Base-by-base conservation (phyloP, 805 yeast genomes). In the Tetrapisispora iriomotensis region DNA sequence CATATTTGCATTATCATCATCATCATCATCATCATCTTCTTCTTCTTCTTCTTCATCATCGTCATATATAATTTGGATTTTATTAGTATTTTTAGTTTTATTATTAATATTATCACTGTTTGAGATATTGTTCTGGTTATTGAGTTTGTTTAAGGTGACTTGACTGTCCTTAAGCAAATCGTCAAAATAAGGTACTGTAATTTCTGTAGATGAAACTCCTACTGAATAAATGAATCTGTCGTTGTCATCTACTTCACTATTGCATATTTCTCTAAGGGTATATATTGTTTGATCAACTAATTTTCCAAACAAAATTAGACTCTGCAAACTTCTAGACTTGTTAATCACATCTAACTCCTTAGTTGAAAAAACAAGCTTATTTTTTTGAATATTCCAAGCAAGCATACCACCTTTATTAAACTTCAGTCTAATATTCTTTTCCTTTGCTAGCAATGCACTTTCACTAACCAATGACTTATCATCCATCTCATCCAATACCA, bases 211-310 rank as follows among this genome's bases (percentile, higher is more conserved):
- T 2, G 48, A 50, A 13, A 81, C 65, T 20, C 41, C 52, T 0
- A 72, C 68, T 0, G 85, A 83, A 47, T 68, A 77, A 10, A 74
- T 29, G 1, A 80, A 82, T 15, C 53, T 48, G 22, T 64, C 65
- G 7, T 59, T 66, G 1, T 48, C 53, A 18, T 58, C 62, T 31
- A 68, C 39, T 45, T 75, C 81, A 12, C 70, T 63, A 29, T 71
- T 72, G 3, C 65, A 54, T 5, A 80, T 75, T 34, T 65, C 63
- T 26, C 71, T 54, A 12, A 76, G 70, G 23, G 65, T 72, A 58
- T 67, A 82, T 4, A 75, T 65, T 0, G 79, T 63, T 25, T 73
- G 73, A 3, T 75, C 83, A 2, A 69, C 68, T 12, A 79, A 62
- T 42, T 72, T 70, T 2, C 88, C 90, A 46, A 80, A 66, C 45